Evolutionary conservation across 1,284 basidiomycete genomes (phyloP).

Genomic region (Uromyces viciae-fabae): DNA sequence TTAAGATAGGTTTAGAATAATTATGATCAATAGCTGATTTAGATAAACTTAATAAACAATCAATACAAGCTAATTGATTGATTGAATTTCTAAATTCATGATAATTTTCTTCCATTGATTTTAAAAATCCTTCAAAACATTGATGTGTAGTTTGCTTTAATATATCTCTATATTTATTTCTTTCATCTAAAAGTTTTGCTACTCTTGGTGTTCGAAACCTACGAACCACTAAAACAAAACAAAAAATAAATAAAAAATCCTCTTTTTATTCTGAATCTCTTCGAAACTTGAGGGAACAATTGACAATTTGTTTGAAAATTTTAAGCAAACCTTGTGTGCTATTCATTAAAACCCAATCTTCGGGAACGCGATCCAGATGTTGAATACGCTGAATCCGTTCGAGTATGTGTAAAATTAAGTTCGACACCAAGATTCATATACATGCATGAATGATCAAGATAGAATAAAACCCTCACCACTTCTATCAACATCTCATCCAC

Average conservation of each 20-base stretch:
- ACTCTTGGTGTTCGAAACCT: constrained; percentile 32
- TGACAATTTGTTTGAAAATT: too few relatives aligned
- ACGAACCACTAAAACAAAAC: constrained; percentile 11
- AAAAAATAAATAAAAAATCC: too few relatives aligned
- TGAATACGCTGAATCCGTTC: constrained; percentile 20
- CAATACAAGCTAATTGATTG: not conserved
- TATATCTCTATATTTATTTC: constrained; percentile 8
- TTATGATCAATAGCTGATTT: not conserved
- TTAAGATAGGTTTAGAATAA: constrained; percentile 25
- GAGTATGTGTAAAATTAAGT: too few relatives aligned
- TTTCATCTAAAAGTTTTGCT: not conserved
- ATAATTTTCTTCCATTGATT: constrained; percentile 25
- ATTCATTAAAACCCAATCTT: constrained; percentile 23
- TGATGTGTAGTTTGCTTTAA: not conserved
- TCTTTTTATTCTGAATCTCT: too few relatives aligned
- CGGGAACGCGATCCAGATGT: constrained; percentile 19
- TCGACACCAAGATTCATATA: too few relatives aligned
- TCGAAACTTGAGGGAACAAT: too few relatives aligned
- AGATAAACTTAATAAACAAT: constrained; percentile 26
- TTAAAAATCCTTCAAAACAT: constrained; percentile 11
- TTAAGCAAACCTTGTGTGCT: constrained; percentile 25
- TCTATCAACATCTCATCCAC: constrained; percentile 52
- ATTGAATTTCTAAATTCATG: not conserved
- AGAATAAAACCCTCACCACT: constrained; percentile 22
- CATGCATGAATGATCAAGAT: too few relatives aligned